These are phyloP conservation scores for Mercurialis annua DNA, from an alignment of 345 rosid species.

Conservation along the genomic window DNA sequence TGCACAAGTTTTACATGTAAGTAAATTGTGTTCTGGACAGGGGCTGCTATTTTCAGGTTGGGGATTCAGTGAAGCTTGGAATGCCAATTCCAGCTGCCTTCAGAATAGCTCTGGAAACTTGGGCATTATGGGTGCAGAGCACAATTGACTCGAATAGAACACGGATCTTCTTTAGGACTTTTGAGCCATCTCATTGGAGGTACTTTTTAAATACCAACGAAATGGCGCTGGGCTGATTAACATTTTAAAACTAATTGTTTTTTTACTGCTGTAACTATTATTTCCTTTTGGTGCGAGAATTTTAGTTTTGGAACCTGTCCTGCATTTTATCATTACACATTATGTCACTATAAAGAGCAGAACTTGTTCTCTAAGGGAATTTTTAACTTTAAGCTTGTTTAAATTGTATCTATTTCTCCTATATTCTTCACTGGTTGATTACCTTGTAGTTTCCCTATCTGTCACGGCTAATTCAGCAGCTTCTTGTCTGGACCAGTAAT, in stretches of 20 bases:
- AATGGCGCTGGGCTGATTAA: neutral
- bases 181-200: slow-evolving; percentile 95
- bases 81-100: slow-evolving; percentile 78
- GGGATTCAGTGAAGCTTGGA: slow-evolving; percentile 69
- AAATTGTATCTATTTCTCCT: neutral
- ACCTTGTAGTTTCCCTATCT: neutral
- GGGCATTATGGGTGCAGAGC: slow-evolving; percentile 77
- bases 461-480: neutral
- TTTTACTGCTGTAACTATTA: neutral
- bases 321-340: neutral
- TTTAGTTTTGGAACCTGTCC: too few relatives aligned
- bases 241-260: neutral
- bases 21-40: slow-evolving; percentile 41
- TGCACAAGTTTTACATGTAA: slow-evolving; percentile 4
- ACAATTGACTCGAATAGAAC: slow-evolving; percentile 58
- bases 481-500: slow-evolving; percentile 41
- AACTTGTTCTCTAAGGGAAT: neutral
- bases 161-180: slow-evolving; percentile 66
- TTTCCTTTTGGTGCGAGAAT: neutral
- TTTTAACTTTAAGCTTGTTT: neutral
- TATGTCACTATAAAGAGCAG: neutral
- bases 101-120: slow-evolving; percentile 66
- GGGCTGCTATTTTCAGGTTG: slow-evolving; percentile 91
- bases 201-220: slow-evolving; percentile 22
- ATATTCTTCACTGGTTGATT: neutral